phyloP scores from a whole-genome alignment of 2,329 filamentous ascomycete species.

The Juglanconis sp. region DNA sequence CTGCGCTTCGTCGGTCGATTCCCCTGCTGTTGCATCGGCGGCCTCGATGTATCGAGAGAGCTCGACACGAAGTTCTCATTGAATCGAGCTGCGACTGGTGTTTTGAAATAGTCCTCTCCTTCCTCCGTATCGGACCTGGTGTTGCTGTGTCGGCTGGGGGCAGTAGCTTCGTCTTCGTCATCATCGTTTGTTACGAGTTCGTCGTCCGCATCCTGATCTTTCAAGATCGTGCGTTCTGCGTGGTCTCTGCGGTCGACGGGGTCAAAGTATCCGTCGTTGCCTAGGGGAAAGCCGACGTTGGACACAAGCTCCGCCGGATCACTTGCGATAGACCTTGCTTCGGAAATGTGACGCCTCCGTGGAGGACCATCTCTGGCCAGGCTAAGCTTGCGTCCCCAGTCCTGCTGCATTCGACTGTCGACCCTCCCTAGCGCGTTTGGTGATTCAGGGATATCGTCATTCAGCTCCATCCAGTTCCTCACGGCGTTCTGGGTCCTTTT shows the following conservation, averaged over 20 bases:
- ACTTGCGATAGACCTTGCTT: slow-evolving; percentile 58
- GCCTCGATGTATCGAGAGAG: slow-evolving; percentile 26
- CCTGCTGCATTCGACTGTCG: slow-evolving; percentile 40
- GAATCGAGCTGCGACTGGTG: slow-evolving; percentile 43
- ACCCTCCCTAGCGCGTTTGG: slow-evolving; percentile 48
- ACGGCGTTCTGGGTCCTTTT: slow-evolving; percentile 78
- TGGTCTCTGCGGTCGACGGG: slow-evolving; percentile 12
- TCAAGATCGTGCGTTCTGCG: slow-evolving; percentile 39
- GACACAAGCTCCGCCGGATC: slow-evolving; percentile 63
- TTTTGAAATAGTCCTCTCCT: slow-evolving; percentile 54
- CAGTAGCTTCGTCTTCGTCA: slow-evolving; percentile 49
- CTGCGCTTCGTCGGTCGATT: slow-evolving; percentile 31
- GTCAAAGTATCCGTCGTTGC: slow-evolving; percentile 29
- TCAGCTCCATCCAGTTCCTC: slow-evolving; percentile 83
- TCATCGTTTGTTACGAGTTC: slow-evolving; percentile 83
- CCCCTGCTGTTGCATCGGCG: slow-evolving; percentile 20
- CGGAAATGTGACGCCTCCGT: slow-evolving; percentile 49
- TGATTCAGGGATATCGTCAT: slow-evolving; percentile 49
- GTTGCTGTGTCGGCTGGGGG: slow-evolving; percentile 21
- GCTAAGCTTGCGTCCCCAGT: slow-evolving; percentile 52
- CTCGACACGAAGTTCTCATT: slow-evolving; percentile 28
- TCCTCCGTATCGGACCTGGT: slow-evolving; percentile 24
- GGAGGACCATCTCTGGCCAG: slow-evolving; percentile 44
- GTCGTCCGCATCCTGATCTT: slow-evolving; percentile 83
- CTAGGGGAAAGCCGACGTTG: slow-evolving; percentile 42